phyloP scores from a whole-genome alignment of 257 asterid species.

The Rehmannia glutinosa region DNA sequence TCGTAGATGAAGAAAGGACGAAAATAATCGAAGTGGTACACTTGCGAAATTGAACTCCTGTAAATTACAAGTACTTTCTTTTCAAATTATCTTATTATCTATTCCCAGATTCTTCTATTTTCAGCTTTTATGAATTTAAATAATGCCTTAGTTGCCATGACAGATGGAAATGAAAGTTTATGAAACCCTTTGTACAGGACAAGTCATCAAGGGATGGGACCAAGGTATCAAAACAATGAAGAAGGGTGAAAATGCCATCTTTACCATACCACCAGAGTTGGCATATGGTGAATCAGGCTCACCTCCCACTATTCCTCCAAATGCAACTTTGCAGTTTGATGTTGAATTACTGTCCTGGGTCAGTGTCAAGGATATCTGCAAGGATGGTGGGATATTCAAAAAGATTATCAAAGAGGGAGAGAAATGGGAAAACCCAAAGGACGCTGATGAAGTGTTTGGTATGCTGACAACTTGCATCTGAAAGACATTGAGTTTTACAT shows the following conservation, averaged over 20 bases:
- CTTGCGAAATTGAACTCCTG: no score
- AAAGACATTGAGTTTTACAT: not conserved
- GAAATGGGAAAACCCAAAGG: slow-evolving; percentile 79
- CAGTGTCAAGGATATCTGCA: slow-evolving; percentile 74
- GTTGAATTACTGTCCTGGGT: slow-evolving; percentile 70
- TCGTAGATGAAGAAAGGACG: no score
- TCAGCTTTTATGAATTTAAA: not conserved
- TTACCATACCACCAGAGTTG: slow-evolving; percentile 65
- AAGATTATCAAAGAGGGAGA: slow-evolving; percentile 60
- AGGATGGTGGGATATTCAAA: slow-evolving; percentile 73
- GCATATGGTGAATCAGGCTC: slow-evolving; percentile 81
- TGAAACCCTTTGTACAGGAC: slow-evolving; percentile 35
- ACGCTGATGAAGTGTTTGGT: slow-evolving; percentile 65
- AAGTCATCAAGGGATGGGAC: slow-evolving; percentile 83
- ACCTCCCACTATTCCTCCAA: slow-evolving; percentile 76
- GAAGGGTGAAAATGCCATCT: slow-evolving; percentile 67
- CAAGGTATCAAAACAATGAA: slow-evolving; percentile 72
- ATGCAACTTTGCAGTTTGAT: slow-evolving; percentile 69
- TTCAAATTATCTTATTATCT: not conserved
- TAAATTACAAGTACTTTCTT: no score
- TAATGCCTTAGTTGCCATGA: not conserved
- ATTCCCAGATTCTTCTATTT: not conserved
- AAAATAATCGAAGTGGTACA: no score
- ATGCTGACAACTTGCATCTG: not conserved
- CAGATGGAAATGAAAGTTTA: not conserved